A percentile compares a stretch with the other conserved stretches of the same genome.
Conservation (phyloP, 495 filamentous ascomycete species). For the Trichoderma parareesei region DNA sequence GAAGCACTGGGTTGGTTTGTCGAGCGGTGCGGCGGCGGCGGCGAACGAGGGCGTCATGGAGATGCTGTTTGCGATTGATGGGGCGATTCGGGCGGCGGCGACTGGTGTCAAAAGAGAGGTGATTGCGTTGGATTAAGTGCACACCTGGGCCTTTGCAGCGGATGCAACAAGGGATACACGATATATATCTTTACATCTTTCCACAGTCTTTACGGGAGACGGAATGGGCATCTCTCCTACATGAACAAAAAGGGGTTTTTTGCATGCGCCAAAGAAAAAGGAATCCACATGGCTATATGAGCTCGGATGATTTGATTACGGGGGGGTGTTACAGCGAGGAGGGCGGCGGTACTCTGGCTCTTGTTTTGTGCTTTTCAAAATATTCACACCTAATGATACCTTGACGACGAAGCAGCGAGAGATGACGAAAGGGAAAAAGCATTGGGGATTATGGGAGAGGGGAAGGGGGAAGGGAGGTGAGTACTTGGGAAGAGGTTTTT, state of each 20-base stretch:
- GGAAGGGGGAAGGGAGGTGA: background rate
- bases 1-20: constrained; percentile 25
- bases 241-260: no score
- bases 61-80: constrained; percentile 21
- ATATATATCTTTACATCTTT: no score
- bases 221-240: no score
- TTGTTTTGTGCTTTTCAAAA: background rate
- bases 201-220: no score
- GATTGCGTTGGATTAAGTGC: background rate
- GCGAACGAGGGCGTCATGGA: constrained; percentile 26
- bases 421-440: background rate
- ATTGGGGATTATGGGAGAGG: constrained; percentile 5
- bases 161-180: no score
- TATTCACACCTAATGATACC: background rate
- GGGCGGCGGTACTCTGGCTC: background rate
- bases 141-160: background rate
- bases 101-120: background rate
- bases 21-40: constrained; percentile 25
- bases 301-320: background rate
- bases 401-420: background rate
- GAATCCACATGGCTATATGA: no score
- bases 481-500: background rate
- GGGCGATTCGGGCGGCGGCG: constrained; percentile 20
- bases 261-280: no score
- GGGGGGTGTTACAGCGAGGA: background rate